Conservation (phyloP, 2,329 filamentous ascomycete genomes). For the Falciphora oryzae region DNA sequence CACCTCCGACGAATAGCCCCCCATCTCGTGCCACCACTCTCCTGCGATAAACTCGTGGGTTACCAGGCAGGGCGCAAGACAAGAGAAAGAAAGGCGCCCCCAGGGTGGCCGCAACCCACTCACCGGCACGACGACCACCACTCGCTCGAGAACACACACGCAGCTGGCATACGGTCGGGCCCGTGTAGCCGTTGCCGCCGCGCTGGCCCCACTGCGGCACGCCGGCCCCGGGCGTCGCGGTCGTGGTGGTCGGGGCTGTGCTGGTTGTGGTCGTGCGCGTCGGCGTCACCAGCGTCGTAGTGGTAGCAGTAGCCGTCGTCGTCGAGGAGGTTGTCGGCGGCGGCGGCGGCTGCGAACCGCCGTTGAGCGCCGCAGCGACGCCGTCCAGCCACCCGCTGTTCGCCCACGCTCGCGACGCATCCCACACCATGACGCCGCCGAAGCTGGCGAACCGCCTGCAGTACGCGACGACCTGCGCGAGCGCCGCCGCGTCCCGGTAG, state of each 20-base stretch:
- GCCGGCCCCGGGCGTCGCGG: slow-evolving; percentile 15
- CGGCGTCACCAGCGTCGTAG: slow-evolving; percentile 14
- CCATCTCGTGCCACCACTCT: too few relatives aligned
- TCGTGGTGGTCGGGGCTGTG: too few relatives aligned
- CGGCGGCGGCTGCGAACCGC: slow-evolving; percentile 9
- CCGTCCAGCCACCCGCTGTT: slow-evolving; percentile 50
- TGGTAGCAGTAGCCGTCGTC: too few relatives aligned
- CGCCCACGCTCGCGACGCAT: slow-evolving; percentile 52
- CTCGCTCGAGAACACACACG: slow-evolving; percentile 21
- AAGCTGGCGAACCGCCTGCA: slow-evolving; percentile 52
- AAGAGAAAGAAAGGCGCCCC: too few relatives aligned
- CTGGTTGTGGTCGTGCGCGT: too few relatives aligned
- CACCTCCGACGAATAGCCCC: too few relatives aligned
- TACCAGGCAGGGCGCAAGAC: too few relatives aligned
- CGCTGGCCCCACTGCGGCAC: slow-evolving; percentile 31
- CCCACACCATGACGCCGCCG: slow-evolving; percentile 66
- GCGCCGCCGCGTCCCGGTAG: slow-evolving; percentile 41
- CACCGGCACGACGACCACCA: slow-evolving; percentile 30
- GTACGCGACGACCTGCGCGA: slow-evolving; percentile 47
- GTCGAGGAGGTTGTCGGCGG: too few relatives aligned
- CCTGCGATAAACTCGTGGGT: too few relatives aligned
- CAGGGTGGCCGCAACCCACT: too few relatives aligned
- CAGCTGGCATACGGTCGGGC: slow-evolving; percentile 25
- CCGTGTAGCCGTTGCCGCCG: slow-evolving; percentile 28
- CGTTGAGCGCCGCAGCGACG: slow-evolving; percentile 34